phyloP scores from a whole-genome alignment of 345 rosid genomes.

The Capsella bursapastoris region DNA sequence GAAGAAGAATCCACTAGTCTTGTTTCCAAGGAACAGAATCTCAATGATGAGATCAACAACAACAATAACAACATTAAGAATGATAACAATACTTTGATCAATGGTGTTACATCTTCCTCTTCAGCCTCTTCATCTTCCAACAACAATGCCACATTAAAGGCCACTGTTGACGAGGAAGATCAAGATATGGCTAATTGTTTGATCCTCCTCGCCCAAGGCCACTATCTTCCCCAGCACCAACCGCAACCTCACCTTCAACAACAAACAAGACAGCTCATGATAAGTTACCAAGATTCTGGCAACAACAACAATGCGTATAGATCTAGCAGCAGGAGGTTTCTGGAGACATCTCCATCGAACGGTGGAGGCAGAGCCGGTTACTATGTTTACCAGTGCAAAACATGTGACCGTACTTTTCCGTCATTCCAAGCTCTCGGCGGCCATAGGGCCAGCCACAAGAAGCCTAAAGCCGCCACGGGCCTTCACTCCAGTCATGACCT shows the following conservation, averaged over 20 bases:
- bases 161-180: conserved; percentile 69
- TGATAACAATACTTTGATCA: conserved; percentile 24
- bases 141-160: conserved; percentile 44
- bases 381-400: conserved; percentile 90
- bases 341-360: conserved; percentile 57
- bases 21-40: conserved; percentile 31
- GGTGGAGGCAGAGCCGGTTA: conserved; percentile 65
- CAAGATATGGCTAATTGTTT: conserved; percentile 95
- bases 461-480: conserved; percentile 53
- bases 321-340: conserved; percentile 67
- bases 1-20: conserved; percentile 44
- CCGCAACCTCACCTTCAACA: conserved; percentile 19
- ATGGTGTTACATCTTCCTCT: conserved; percentile 35
- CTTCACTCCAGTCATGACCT: conserved; percentile 38
- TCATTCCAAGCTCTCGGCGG: conserved; percentile 99
- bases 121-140: conserved; percentile 48
- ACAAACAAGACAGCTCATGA: conserved; percentile 42
- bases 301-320: conserved; percentile 42
- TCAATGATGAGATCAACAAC: conserved; percentile 34
- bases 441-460: conserved; percentile 97
- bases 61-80: conserved; percentile 23
- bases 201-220: conserved; percentile 87
- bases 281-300: conserved; percentile 27
- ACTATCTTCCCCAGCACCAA: conserved; percentile 39
- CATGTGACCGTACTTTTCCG: conserved; percentile 82